A percentile compares a stretch with the other conserved stretches of the same genome.
Conservation (phyloP, 176 grass and related monocot genomes). For the Carex littledalei region DNA sequence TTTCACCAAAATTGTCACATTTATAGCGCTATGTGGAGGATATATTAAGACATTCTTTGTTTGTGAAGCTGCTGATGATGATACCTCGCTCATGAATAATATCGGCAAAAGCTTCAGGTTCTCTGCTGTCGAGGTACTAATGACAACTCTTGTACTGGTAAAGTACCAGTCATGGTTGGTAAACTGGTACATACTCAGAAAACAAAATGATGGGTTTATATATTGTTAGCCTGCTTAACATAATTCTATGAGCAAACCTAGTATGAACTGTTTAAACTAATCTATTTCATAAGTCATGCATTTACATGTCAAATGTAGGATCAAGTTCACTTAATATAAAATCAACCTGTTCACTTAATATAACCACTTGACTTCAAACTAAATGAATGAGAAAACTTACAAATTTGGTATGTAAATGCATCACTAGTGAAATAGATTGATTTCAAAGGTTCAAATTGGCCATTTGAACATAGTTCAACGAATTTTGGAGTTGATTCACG, state of each 20-base stretch:
- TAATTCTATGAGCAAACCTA: conserved; percentile 8
- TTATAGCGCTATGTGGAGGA: not conserved
- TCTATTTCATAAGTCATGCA: not conserved
- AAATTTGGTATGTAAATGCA: not conserved
- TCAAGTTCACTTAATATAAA: not conserved
- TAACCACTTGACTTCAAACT: not conserved
- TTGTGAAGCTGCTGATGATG: conserved; percentile 68
- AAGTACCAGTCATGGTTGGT: not conserved
- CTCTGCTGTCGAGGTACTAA: conserved; percentile 70
- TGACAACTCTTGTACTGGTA: not conserved
- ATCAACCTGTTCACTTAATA: not conserved
- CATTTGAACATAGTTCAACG: not conserved
- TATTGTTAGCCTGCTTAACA: conserved; percentile 2
- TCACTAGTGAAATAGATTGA: not conserved
- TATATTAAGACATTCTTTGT: not conserved
- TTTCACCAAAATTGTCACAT: not conserved
- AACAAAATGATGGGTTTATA: not conserved
- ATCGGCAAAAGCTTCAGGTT: conserved; percentile 88
- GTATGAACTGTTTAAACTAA: not conserved
- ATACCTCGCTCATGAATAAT: conserved; percentile 65
- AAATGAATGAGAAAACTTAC: not conserved
- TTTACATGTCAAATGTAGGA: not conserved
- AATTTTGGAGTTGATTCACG: not conserved
- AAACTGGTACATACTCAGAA: not conserved
- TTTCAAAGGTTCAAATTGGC: not conserved